Evolutionary conservation across 2,329 filamentous ascomycete species (phyloP), one percentile per base, ranked within the genome.

Genomic region (Blumeria hordei): DNA sequence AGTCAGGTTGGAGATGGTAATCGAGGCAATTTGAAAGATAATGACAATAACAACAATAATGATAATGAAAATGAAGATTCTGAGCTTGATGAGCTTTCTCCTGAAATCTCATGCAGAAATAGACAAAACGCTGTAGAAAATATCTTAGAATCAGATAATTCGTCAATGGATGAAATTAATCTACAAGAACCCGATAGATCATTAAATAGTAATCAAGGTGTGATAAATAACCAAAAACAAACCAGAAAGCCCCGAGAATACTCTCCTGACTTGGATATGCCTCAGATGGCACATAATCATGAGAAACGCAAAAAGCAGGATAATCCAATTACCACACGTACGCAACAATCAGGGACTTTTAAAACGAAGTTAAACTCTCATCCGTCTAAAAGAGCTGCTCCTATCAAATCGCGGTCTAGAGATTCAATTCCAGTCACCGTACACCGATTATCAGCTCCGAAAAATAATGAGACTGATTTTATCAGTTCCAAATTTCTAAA

Each of bases 391-490:
- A 66, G 60, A 33, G 62, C 60, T 43, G 10, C 52, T 2, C 44
- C 36, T 33, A 62, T 60, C 7, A 66, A 64, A 44, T 53, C 61
- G 6, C 62, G 57, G 51, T 55, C 57, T 53, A 60, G 67, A n/a
- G 70, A 78, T 35, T 72, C 68, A 5, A 70, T 81, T 45, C 73
- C 76, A 6, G 71, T 82, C n/a, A 74, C 71, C 1, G 74, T 81
- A 0, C 77, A 81, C 62, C 72, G 78, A 11, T 78, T 80, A 60
- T 75, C 74, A n/a, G 69, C 69, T 54, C 69, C 69, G 35, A 65
- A 63, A n/a, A 65, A 65, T 3, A 65, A 63, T 16, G 67, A 67
- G 11, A 69, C 70, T 3, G 68, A 69, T 41, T 71, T 71, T 3
- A 65, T 65, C 8, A 67, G 69, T 18, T 65, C 66, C 2, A 70